These are phyloP conservation scores for Cyberlindnera euphorbiae DNA, from an alignment of 805 yeast species.

Conservation along the genomic window DNA sequence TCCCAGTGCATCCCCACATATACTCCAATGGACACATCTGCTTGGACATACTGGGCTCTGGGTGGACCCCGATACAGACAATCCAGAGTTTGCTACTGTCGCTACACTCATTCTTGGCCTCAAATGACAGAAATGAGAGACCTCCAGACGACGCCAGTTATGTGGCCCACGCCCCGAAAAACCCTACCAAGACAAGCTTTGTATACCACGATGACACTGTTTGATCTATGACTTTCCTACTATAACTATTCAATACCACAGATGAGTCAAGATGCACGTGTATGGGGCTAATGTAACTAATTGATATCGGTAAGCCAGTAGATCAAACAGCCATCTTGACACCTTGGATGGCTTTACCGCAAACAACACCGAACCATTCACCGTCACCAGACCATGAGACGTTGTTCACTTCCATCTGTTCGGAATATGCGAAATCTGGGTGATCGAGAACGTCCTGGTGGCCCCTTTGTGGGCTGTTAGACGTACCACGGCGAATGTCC, in stretches of 20 bases:
- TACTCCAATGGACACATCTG: constrained; percentile 80
- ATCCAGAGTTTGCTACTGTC: constrained; percentile 47
- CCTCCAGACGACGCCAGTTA: constrained; percentile 57
- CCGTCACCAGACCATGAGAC: constrained; percentile 70
- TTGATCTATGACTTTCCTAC: too few species aligned
- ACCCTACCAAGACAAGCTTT: constrained; percentile 49
- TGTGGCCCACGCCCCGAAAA: constrained; percentile 46
- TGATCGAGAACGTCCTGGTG: constrained; percentile 6
- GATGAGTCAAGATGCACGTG: not conserved
- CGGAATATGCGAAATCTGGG: constrained; percentile 50
- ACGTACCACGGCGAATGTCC: constrained; percentile 43
- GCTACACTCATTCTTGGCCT: constrained; percentile 58
- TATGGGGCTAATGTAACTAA: not conserved
- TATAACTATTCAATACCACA: too few species aligned
- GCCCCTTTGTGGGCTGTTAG: too few species aligned
- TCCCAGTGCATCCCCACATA: constrained; percentile 72
- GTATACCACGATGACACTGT: constrained; percentile 56
- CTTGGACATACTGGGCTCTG: constrained; percentile 52
- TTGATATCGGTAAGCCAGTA: not conserved
- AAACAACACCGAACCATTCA: constrained; percentile 70
- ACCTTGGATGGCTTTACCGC: constrained; percentile 34
- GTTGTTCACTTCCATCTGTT: constrained; percentile 68
- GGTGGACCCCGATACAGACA: constrained; percentile 26
- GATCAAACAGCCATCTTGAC: constrained; percentile 17
- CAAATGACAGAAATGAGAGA: constrained; percentile 41